These are phyloP conservation scores for Ceratobasidium sp. DNA, from an alignment of 1,284 basidiomycete species.

Conservation along the genomic window DNA sequence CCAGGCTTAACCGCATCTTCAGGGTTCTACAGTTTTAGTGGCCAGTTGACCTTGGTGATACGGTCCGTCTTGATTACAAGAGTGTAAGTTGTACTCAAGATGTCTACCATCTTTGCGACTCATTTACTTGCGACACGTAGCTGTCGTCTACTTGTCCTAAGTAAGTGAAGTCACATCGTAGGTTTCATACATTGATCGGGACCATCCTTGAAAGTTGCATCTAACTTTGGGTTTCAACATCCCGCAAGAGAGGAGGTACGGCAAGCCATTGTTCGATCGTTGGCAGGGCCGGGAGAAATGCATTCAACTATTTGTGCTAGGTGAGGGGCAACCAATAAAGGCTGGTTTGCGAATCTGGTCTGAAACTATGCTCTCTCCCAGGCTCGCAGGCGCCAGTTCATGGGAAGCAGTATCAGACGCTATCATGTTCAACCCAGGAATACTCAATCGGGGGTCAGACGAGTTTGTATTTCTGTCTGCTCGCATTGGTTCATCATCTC, in stretches of 20 bases:
- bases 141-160: conserved; percentile 5
- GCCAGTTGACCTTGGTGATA: background rate
- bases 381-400: background rate
- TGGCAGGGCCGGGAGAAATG: background rate
- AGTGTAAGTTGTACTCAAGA: background rate
- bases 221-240: background rate
- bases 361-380: background rate
- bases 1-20: too few species aligned
- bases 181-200: too few species aligned
- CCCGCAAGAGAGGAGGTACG: background rate
- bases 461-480: background rate
- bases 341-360: too few species aligned
- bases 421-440: too few species aligned
- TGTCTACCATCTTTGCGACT: too few species aligned
- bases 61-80: background rate
- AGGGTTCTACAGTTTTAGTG: conserved; percentile 1
- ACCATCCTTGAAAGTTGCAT: background rate
- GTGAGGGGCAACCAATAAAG: too few species aligned
- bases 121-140: background rate
- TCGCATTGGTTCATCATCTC: background rate
- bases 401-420: background rate
- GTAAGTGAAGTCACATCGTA: too few species aligned
- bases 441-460: conserved; percentile 11
- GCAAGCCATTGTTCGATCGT: background rate
- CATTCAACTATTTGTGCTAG: background rate